Evolutionary conservation across 768 basidiomycete genomes (phyloP).

Genomic region (Mycena rebaudengoi): DNA sequence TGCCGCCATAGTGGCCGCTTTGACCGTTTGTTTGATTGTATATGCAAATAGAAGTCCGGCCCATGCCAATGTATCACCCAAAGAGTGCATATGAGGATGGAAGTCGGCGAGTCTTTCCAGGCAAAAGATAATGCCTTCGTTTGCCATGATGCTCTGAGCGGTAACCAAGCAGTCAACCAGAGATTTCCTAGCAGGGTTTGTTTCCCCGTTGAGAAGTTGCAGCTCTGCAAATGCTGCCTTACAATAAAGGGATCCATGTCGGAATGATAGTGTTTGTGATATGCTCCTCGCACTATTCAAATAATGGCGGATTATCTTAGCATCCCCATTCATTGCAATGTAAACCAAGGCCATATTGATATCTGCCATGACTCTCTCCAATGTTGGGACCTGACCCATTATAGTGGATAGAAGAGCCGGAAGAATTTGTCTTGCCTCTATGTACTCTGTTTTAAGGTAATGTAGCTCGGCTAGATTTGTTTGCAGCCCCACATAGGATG

Average conservation of each 20-base stretch:
- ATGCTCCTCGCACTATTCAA: too few species aligned
- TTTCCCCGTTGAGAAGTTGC: neutral
- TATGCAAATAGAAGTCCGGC: neutral
- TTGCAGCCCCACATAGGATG: neutral
- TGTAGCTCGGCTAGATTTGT: neutral
- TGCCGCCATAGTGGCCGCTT: neutral
- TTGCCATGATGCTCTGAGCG: neutral
- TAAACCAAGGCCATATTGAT: neutral
- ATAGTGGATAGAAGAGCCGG: too few species aligned
- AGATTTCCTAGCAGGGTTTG: neutral
- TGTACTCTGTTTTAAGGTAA: constrained; percentile 1
- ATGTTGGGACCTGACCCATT: neutral
- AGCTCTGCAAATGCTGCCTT: too few species aligned
- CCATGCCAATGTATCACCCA: neutral
- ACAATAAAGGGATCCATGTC: too few species aligned
- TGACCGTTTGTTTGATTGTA: neutral
- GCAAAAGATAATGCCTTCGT: neutral
- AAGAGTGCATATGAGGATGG: neutral
- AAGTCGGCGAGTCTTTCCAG: neutral
- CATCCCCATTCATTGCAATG: too few species aligned
- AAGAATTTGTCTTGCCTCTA: neutral
- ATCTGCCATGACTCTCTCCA: neutral
- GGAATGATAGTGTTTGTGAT: too few species aligned
- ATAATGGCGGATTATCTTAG: too few species aligned
- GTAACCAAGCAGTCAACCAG: neutral